These are phyloP conservation scores for Raffaelea albimanens DNA, from an alignment of 2,329 filamentous ascomycete genomes.

Conservation along the genomic window DNA sequence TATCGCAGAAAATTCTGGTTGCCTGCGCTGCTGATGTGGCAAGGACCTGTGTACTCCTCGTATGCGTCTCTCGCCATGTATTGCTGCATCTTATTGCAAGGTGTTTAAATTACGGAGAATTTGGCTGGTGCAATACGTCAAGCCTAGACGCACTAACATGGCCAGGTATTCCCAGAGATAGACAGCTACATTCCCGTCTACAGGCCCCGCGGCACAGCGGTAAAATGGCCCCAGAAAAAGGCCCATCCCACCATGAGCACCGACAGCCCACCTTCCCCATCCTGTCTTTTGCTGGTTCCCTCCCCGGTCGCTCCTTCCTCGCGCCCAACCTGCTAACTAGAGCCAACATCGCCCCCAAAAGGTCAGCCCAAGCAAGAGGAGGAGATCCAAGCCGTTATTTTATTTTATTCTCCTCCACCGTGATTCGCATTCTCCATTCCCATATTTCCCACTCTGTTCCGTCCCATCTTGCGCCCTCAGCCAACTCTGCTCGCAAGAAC, in stretches of 20 bases:
- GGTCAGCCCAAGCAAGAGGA: too few species aligned
- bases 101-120: too few species aligned
- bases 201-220: conserved; percentile 5
- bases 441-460: not conserved
- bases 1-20: too few species aligned
- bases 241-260: conserved; percentile 1
- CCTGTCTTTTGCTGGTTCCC: not conserved
- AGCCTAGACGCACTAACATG: too few species aligned
- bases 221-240: not conserved
- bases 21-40: too few species aligned
- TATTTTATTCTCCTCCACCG: too few species aligned
- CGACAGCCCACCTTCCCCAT: conserved; percentile 3
- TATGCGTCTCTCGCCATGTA: too few species aligned
- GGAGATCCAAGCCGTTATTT: too few species aligned
- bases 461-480: not conserved
- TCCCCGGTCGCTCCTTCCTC: not conserved
- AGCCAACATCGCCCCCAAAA: too few species aligned
- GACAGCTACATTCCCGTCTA: not conserved
- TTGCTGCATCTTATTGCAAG: too few species aligned
- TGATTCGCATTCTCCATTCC: not conserved
- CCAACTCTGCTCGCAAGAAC: not conserved
- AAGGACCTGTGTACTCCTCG: too few species aligned
- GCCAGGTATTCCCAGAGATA: not conserved
- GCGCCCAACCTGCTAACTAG: not conserved
- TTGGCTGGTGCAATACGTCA: too few species aligned